Conservation (phyloP, 2,329 filamentous ascomycete genomes). For the Colletotrichum paranaense region DNA sequence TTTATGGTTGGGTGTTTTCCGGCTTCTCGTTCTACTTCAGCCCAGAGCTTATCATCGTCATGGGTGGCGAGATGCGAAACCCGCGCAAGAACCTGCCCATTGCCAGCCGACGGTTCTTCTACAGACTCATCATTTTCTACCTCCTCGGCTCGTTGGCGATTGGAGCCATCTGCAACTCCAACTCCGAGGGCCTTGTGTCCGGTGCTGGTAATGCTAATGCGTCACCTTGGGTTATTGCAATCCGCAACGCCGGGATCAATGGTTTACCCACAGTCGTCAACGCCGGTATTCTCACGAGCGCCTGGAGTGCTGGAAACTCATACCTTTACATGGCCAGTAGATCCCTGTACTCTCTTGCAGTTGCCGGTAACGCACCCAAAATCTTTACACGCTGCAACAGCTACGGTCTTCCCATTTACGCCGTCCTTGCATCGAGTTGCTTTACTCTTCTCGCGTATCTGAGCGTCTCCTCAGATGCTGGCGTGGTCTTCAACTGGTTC, state of each 20-base stretch:
- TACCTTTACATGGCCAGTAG: slow-evolving; percentile 66
- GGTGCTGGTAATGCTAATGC: slow-evolving; percentile 49
- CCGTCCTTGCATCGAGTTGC: slow-evolving; percentile 59
- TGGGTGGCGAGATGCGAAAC: slow-evolving; percentile 47
- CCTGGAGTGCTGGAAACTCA: slow-evolving; percentile 61
- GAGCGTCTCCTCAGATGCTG: slow-evolving; percentile 67
- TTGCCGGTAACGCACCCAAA: slow-evolving; percentile 60
- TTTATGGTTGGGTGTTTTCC: slow-evolving; percentile 38
- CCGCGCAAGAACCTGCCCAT: slow-evolving; percentile 54
- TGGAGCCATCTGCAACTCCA: slow-evolving; percentile 63
- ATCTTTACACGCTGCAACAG: slow-evolving; percentile 48
- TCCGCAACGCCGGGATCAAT: slow-evolving; percentile 63
- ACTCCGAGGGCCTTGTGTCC: slow-evolving; percentile 54
- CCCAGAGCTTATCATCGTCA: slow-evolving; percentile 37
- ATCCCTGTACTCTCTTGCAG: slow-evolving; percentile 65
- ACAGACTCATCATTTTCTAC: slow-evolving; percentile 51
- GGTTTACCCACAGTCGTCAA: slow-evolving; percentile 67
- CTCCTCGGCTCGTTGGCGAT: slow-evolving; percentile 62
- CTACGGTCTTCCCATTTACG: slow-evolving; percentile 16
- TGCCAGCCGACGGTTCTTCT: slow-evolving; percentile 40
- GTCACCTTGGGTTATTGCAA: slow-evolving; percentile 59
- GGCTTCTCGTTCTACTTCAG: slow-evolving; percentile 39
- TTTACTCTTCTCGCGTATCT: slow-evolving; percentile 71
- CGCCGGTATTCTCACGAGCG: slow-evolving; percentile 62
- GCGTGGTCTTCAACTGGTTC: slow-evolving; percentile 72